Conservation (phyloP, 2,329 filamentous ascomycete species). For the Thermothelomyces thermophilus region DNA sequence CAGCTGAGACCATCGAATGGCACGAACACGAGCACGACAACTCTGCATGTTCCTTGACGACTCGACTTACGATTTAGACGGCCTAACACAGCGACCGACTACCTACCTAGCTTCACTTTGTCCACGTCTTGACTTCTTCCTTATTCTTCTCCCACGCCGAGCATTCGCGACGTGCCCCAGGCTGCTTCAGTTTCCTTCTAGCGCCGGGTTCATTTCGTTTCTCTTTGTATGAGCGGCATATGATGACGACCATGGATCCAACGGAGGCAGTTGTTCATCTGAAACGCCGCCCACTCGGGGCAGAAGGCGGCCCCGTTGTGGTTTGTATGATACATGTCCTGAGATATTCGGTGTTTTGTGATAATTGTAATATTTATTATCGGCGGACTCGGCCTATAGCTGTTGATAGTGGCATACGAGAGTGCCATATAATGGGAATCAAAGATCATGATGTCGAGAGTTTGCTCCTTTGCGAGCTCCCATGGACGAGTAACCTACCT, state of each 20-base stretch:
- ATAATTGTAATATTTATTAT: constrained; percentile 13
- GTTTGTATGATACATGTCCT: neutral
- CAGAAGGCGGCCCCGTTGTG: neutral
- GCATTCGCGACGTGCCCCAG: too few relatives aligned
- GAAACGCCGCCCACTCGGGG: too few relatives aligned
- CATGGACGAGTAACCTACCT: too few relatives aligned
- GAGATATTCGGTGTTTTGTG: neutral
- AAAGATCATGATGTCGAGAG: neutral
- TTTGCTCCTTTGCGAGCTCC: too few relatives aligned
- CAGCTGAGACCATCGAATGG: constrained; percentile 1
- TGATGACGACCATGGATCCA: neutral
- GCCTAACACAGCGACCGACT: neutral
- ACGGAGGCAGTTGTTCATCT: neutral
- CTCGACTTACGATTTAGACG: constrained; percentile 5
- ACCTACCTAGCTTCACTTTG: neutral
- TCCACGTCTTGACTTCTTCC: neutral
- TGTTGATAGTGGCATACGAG: too few relatives aligned
- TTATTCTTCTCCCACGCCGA: neutral
- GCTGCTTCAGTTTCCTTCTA: neutral
- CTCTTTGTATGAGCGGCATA: neutral
- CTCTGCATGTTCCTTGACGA: constrained; percentile 8
- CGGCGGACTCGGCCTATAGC: too few relatives aligned
- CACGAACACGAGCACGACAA: neutral
- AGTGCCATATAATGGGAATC: constrained; percentile 7
- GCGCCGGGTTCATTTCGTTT: neutral